phyloP scores from a whole-genome alignment of 495 filamentous ascomycete genomes.

The Neurospora pannonica region DNA sequence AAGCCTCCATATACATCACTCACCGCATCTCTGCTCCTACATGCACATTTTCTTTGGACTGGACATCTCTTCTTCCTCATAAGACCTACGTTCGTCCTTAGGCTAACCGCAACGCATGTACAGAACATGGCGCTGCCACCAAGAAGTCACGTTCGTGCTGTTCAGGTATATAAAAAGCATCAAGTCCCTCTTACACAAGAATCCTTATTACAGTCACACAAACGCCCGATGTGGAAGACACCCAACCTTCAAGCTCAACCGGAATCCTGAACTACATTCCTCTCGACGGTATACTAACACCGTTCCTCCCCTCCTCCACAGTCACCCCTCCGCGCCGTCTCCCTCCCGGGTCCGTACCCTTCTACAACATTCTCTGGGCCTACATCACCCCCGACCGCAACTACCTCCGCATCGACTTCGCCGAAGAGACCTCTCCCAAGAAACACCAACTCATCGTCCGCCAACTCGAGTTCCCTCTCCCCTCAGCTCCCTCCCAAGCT shows the following conservation, averaged over 20 bases:
- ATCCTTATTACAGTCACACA: background rate
- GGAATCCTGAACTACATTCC: background rate
- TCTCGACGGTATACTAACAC: background rate
- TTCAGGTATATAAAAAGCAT: background rate
- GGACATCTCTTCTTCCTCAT: background rate
- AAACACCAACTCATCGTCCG: slow-evolving; percentile 15
- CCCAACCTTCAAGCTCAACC: background rate
- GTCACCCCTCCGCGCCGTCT: background rate
- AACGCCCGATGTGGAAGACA: background rate
- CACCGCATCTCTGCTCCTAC: background rate
- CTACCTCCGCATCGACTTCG: slow-evolving; percentile 69
- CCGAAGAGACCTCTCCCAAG: slow-evolving; percentile 24
- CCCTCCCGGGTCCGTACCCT: slow-evolving; percentile 43
- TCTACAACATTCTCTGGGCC: slow-evolving; percentile 82
- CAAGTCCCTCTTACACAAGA: background rate
- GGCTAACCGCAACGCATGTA: background rate
- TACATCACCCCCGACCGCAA: slow-evolving; percentile 43
- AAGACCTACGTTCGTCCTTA: background rate
- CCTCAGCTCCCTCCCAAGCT: background rate
- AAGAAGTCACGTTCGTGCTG: background rate
- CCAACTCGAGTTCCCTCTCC: slow-evolving; percentile 16
- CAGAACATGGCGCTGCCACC: background rate
- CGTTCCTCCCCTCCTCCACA: background rate
- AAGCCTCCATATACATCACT: background rate
- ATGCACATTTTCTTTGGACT: background rate